A percentile compares a stretch with the other conserved stretches of the same genome.
Evolutionary conservation across 495 filamentous ascomycete genomes (phyloP).

Genomic region (Xanthoparmelia taractica): DNA sequence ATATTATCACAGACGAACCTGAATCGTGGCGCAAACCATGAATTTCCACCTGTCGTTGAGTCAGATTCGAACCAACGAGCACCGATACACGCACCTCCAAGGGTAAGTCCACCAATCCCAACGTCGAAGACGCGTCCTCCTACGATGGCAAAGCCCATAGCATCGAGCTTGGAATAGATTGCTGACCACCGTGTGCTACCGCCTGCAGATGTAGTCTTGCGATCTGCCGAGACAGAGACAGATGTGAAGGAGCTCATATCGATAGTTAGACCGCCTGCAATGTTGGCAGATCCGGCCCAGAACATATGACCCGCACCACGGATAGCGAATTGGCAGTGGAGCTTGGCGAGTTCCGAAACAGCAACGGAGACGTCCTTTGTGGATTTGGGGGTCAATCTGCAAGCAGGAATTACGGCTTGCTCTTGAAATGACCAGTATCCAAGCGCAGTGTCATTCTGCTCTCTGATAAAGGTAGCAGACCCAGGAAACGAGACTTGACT

Average conservation of each 20-base stretch:
- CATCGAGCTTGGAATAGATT: conserved; percentile 32
- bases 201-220: conserved; percentile 11
- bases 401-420: conserved; percentile 4
- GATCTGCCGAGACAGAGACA: conserved; percentile 10
- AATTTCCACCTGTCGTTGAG: conserved; percentile 23
- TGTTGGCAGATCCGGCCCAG: conserved; percentile 27
- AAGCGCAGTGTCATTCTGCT: conserved; percentile 8
- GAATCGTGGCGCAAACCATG: conserved; percentile 22
- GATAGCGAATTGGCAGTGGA: conserved; percentile 29
- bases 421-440: conserved; percentile 8
- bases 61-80: neutral
- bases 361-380: conserved; percentile 16
- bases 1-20: conserved; percentile 26
- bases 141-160: conserved; percentile 35
- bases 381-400: conserved; percentile 5
- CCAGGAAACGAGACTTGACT: conserved; percentile 7
- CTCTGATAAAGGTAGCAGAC: conserved; percentile 6
- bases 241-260: conserved; percentile 27
- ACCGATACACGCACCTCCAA: conserved; percentile 29
- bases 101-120: conserved; percentile 35
- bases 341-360: conserved; percentile 7
- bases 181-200: conserved; percentile 19
- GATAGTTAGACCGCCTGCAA: conserved; percentile 30
- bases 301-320: conserved; percentile 30
- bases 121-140: conserved; percentile 36